A percentile compares a stretch with the other conserved stretches of the same genome.
Conservation (phyloP, 2,329 filamentous ascomycete genomes). For the Cytospora chrysosperma region DNA sequence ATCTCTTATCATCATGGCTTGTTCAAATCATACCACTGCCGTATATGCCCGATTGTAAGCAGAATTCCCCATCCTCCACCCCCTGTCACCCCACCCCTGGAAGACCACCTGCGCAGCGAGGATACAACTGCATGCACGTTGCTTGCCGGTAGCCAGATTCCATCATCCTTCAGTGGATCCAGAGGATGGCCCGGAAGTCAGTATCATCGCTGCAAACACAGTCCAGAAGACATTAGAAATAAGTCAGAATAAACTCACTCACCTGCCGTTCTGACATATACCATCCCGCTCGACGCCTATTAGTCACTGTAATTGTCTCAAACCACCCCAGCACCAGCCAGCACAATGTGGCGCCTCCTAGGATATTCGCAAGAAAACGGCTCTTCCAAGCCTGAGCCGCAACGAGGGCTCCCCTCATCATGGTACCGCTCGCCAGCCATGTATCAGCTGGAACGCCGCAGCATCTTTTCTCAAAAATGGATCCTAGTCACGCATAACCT, state of each 20-base stretch:
- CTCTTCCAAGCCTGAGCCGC: conserved; percentile 25
- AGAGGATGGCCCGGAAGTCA: not conserved
- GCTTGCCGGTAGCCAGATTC: not conserved
- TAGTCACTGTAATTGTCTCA: not conserved
- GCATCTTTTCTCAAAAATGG: conserved; percentile 44
- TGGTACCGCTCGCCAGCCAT: conserved; percentile 44
- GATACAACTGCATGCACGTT: not conserved
- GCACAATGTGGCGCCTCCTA: conserved; percentile 19
- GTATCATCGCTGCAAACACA: not conserved
- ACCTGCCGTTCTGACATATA: not conserved
- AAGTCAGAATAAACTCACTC: not conserved
- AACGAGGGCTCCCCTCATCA: conserved; percentile 41
- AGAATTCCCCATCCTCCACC: not conserved
- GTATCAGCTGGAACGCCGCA: conserved; percentile 45
- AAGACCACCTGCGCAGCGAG: not conserved
- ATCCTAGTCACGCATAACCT: conserved; percentile 36
- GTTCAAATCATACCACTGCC: not conserved
- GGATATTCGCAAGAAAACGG: conserved; percentile 4
- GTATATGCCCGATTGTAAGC: not conserved
- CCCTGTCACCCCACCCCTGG: not conserved
- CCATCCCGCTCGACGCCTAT: not conserved
- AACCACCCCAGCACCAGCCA: not conserved
- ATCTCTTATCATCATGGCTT: not conserved
- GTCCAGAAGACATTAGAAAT: not conserved
- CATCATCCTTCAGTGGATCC: not conserved